Evolutionary conservation across 2,329 filamentous ascomycete species (phyloP).

Genomic region (Nakataea oryzae): DNA sequence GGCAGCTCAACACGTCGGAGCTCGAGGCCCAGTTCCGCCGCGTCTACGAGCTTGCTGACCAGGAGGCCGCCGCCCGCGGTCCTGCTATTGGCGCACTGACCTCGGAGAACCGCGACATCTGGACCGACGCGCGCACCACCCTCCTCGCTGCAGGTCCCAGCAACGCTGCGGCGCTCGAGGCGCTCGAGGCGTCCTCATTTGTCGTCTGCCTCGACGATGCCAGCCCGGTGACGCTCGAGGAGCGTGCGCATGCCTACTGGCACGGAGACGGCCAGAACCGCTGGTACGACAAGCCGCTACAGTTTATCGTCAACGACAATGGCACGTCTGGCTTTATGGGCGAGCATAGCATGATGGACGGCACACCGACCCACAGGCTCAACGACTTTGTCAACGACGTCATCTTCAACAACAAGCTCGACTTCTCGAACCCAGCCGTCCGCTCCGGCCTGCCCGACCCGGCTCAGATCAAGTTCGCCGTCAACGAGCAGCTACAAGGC

Average conservation of each 20-base stretch:
- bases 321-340: slow-evolving; percentile 96
- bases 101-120: slow-evolving; percentile 85
- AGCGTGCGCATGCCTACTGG: slow-evolving; percentile 95
- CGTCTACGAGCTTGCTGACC: slow-evolving; percentile 63
- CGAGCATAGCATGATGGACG: slow-evolving; percentile 99
- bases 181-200: slow-evolving; percentile 83
- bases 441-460: slow-evolving; percentile 82
- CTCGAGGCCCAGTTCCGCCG: slow-evolving; percentile 81
- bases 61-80: slow-evolving; percentile 37
- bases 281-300: slow-evolving; percentile 96
- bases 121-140: slow-evolving; percentile 71
- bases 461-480: slow-evolving; percentile 62
- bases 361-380: slow-evolving; percentile 90
- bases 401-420: slow-evolving; percentile 90
- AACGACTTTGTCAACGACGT: slow-evolving; percentile 90
- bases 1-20: slow-evolving; percentile 80
- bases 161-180: slow-evolving; percentile 68
- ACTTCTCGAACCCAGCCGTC: slow-evolving; percentile 68
- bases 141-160: slow-evolving; percentile 66
- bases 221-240: slow-evolving; percentile 82
- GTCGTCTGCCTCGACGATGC: slow-evolving; percentile 90
- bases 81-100: slow-evolving; percentile 78
- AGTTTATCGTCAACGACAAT: slow-evolving; percentile 98
- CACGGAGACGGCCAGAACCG: slow-evolving; percentile 92
- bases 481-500: slow-evolving; percentile 61